These are phyloP conservation scores for Cephalotrichum gorgonifer DNA, from an alignment of 2,329 filamentous ascomycete genomes.

Conservation along the genomic window DNA sequence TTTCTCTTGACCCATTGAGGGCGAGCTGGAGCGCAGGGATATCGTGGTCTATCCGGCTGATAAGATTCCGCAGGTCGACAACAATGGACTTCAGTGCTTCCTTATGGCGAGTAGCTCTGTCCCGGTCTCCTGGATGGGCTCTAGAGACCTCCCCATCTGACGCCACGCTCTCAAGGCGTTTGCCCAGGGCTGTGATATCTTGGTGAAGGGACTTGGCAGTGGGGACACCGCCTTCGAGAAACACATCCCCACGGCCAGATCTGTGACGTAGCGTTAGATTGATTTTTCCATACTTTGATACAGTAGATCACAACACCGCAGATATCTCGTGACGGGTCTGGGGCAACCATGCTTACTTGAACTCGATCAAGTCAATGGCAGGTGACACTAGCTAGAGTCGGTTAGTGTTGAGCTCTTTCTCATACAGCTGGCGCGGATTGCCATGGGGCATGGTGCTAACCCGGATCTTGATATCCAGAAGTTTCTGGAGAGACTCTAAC, in stretches of 20 bases:
- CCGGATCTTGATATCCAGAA: slow-evolving; percentile 76
- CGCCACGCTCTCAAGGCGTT: slow-evolving; percentile 61
- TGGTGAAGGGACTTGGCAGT: slow-evolving; percentile 74
- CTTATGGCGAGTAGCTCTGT: slow-evolving; percentile 29
- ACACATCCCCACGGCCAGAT: slow-evolving; percentile 42
- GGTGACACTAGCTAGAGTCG: slow-evolving; percentile 65
- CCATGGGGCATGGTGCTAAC: neutral
- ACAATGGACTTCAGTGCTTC: slow-evolving; percentile 61
- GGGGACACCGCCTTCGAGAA: slow-evolving; percentile 72
- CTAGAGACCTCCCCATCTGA: slow-evolving; percentile 41
- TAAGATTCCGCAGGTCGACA: slow-evolving; percentile 61
- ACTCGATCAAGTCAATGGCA: slow-evolving; percentile 83
- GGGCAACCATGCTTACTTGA: slow-evolving; percentile 59
- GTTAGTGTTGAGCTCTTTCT: neutral
- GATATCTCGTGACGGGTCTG: too few species aligned
- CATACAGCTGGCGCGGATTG: slow-evolving; percentile 1
- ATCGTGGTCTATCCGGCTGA: slow-evolving; percentile 76
- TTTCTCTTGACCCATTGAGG: slow-evolving; percentile 88
- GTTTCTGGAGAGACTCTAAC: slow-evolving; percentile 59
- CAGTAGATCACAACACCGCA: too few species aligned
- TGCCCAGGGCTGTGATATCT: slow-evolving; percentile 73
- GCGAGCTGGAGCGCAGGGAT: slow-evolving; percentile 88
- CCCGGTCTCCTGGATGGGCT: too few species aligned
- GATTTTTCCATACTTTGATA: too few species aligned
- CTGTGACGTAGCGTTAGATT: slow-evolving; percentile 17